These are phyloP conservation scores for Speleostelium caveatum DNA, from an alignment of 78 protist genomes.

Conservation along the genomic window DNA sequence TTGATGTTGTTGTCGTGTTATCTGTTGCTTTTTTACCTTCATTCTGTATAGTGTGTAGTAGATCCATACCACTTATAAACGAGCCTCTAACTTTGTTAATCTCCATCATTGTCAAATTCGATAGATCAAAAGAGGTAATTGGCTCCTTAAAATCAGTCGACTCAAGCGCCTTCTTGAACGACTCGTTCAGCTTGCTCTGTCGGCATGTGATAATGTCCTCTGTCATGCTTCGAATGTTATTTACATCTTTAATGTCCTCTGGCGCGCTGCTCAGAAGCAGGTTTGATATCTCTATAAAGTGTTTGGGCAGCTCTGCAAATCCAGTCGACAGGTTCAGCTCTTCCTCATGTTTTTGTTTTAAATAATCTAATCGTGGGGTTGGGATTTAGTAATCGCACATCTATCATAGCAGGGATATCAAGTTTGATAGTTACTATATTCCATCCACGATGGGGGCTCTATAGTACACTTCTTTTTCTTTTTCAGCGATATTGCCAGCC, in stretches of 20 bases:
- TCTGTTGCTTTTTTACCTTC: too few species aligned
- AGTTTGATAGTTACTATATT: background rate
- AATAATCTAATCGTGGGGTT: background rate
- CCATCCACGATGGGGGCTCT: constrained; percentile 43
- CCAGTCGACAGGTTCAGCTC: constrained; percentile 2
- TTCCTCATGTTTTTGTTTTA: constrained; percentile 6
- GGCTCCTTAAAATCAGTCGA: constrained; percentile 1
- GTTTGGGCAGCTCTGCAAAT: constrained; percentile 20
- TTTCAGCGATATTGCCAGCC: constrained; percentile 54
- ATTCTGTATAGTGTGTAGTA: constrained; percentile 10
- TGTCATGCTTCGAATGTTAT: background rate
- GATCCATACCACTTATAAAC: constrained; percentile 16
- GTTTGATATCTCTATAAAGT: constrained; percentile 53
- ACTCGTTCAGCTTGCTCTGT: constrained; percentile 25
- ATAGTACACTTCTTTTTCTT: constrained; percentile 68
- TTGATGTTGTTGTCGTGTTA: too few species aligned
- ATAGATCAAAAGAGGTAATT: background rate
- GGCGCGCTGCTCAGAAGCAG: constrained; percentile 21
- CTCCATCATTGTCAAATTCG: constrained; percentile 50
- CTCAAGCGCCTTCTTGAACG: background rate
- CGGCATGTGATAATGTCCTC: constrained; percentile 27
- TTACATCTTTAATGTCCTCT: constrained; percentile 28
- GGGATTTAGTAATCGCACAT: background rate
- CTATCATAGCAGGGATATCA: background rate
- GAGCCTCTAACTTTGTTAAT: constrained; percentile 34